Conservation (phyloP, 306 rosid genomes). For the Macrotyloma uniflorum region DNA sequence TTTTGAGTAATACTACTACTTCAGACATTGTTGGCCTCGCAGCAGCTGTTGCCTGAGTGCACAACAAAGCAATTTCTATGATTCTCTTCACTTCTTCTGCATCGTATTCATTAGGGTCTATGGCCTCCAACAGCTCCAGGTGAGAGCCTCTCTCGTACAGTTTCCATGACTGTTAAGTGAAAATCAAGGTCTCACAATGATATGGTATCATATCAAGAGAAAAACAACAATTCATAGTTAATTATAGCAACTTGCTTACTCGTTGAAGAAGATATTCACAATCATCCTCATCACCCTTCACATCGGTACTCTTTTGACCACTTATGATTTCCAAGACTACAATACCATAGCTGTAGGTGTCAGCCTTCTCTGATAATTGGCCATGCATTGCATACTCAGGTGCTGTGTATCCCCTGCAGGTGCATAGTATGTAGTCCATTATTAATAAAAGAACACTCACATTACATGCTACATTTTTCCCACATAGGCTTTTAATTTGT, state of each 20-base stretch:
- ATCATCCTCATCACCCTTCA: constrained; percentile 43
- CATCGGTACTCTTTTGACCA: constrained; percentile 55
- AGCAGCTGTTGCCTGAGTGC: constrained; percentile 58
- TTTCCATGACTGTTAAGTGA: constrained; percentile 57
- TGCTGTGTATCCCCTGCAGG: constrained; percentile 67
- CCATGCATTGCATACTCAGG: constrained; percentile 82
- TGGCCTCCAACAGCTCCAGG: constrained; percentile 44
- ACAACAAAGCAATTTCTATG: constrained; percentile 55
- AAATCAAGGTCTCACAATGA: neutral
- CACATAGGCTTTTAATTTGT: neutral
- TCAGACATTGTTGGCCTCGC: constrained; percentile 70
- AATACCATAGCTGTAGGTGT: constrained; percentile 68
- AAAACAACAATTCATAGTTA: neutral
- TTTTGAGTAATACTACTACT: constrained; percentile 50
- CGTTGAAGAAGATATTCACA: constrained; percentile 59
- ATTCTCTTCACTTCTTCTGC: constrained; percentile 49
- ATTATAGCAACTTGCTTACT: constrained; percentile 44
- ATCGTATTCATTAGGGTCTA: constrained; percentile 48
- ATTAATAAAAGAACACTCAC: neutral
- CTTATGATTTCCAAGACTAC: constrained; percentile 70
- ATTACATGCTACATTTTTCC: neutral
- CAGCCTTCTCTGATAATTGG: constrained; percentile 71
- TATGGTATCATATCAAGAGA: neutral
- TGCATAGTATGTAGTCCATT: neutral
- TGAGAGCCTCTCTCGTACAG: constrained; percentile 49